Base-by-base conservation (phyloP, 2,329 filamentous ascomycete species). In the Fusarium concolor region DNA sequence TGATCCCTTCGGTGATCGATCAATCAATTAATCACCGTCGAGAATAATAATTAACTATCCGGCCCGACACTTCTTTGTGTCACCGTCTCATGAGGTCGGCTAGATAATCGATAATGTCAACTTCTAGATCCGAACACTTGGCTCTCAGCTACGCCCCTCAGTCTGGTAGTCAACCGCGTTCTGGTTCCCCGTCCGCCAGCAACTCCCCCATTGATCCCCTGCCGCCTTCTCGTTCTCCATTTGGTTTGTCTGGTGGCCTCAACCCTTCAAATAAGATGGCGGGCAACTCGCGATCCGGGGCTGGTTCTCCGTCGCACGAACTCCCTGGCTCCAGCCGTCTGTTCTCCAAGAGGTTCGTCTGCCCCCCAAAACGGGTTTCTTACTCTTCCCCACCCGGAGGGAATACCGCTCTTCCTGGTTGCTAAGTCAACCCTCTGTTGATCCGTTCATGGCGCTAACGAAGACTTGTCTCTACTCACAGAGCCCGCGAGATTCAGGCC, bases 221-320 rank as follows among this genome's bases (percentile, higher is more conserved):
- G 74, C 86, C 85, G 74, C 76, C 82, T 61, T 81, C 90, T 71
- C 89, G 93, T 80, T 91, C 92, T 69, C 88, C 92, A 22, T 92
- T 95, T 76, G 89, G 89, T 61, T 82, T 91, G 66, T 84, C 90
- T 46, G 88, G 87, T 73, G 84, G 87, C 61, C 81, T 92, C 73
- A 89, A 83, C 64, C 80, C 84, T 62, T 79, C 83, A 62, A 80
- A 81, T 74, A 89, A 89, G 77, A 89, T 90, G 85, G 80, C 85
- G 67, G 82, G 82, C 70, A 84, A 81, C 74, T 80, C 87, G 75
- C 87, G 95, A 83, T 92, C 95, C 76, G 94, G 94, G 84, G 90
- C 93, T 84, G 94, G 94, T 79, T 99, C 96, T 86, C 96, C 96
- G 75, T 97, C 94, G 81, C 94, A 97, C 83, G 96, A 98, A 72